These are phyloP conservation scores for Rhodotorula sp. DNA, from an alignment of 1,284 basidiomycete species.

Conservation along the genomic window DNA sequence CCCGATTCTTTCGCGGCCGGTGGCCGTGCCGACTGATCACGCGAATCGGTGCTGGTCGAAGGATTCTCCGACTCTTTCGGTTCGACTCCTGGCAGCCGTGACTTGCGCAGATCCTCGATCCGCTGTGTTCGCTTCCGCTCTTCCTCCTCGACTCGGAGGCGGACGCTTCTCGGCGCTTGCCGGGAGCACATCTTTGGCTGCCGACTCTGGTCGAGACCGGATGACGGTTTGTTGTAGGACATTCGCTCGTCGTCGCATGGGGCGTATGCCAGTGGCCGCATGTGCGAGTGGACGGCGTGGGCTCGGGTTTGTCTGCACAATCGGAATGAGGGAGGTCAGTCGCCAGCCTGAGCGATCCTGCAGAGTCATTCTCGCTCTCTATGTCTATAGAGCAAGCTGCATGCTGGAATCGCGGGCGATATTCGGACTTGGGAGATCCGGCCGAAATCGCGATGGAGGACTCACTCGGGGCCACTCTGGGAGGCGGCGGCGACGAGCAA, in stretches of 20 bases:
- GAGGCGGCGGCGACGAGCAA: conserved; percentile 45
- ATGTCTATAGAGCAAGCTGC: neutral
- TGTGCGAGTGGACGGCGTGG: conserved; percentile 46
- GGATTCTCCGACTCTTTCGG: neutral
- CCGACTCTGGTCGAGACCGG: neutral
- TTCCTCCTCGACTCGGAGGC: conserved; percentile 26
- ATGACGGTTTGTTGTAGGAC: neutral
- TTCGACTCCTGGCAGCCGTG: conserved; percentile 1
- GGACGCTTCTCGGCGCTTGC: conserved; percentile 31
- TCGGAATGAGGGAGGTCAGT: neutral
- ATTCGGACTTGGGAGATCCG: neutral
- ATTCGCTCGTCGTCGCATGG: conserved; percentile 36
- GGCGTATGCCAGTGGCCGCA: conserved; percentile 39
- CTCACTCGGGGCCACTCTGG: conserved; percentile 43
- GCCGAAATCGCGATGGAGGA: neutral
- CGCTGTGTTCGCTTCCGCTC: conserved; percentile 13
- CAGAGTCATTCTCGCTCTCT: too few species aligned
- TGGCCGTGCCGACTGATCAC: too few species aligned
- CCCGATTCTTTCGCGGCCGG: too few species aligned
- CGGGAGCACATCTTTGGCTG: conserved; percentile 32
- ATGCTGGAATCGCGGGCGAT: neutral
- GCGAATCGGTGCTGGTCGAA: too few species aligned
- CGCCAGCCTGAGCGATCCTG: neutral
- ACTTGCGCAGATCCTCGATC: conserved; percentile 4
- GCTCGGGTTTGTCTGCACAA: conserved; percentile 43